Evolutionary conservation across 1,139 yeast genomes (phyloP), one percentile per base, ranked within the genome.

Genomic region (Suhomyces maxii): DNA sequence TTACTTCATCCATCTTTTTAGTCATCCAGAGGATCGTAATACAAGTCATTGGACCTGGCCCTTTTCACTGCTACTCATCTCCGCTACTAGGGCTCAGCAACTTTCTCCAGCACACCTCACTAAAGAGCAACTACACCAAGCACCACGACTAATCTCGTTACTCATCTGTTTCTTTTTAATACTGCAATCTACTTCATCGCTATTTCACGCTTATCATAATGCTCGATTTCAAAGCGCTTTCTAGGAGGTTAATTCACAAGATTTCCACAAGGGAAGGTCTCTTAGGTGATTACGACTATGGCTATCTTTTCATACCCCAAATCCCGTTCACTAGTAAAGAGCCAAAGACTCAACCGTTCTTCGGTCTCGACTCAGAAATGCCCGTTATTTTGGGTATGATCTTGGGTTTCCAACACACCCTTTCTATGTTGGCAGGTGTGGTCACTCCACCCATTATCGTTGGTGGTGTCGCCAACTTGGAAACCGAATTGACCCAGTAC

Each of bases 361-460:
- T 89, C 58, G 89, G 93, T 2, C 68, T 89, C 40, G 71, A 89
- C 61, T 81, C 86, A 36, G 87, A 84, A 7, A 83, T 90, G 82
- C 97, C 97, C 0, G 57, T 89, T 18, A 60, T 86, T 11, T 71
- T 89, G 45, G 96, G 96, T 1, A 66, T 86, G 45, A 54, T 89
- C 7, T 76, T 90, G 39, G 97, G 97, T 12, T 76, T 90, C 55
- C 97, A 89, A 68, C 97, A 90, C 63, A 73, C 95, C 1, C 69
- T 90, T 55, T 85, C 97, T 37, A 88, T 89, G 96, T 69, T 90
- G 68, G 97, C 96, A 8, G 97, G 97, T 58, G 81, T 90, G 41
- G 86, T 86, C 36, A 75, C 95, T n/a, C 96, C 96, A 6, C 95
- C 96, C 2, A 68, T 89, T 47, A 72, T 88, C 56, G 85, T 87